A percentile compares a stretch with the other conserved stretches of the same genome.
Evolutionary conservation across 2,329 filamentous ascomycete species (phyloP).

Genomic region (Verticillium isaacii): DNA sequence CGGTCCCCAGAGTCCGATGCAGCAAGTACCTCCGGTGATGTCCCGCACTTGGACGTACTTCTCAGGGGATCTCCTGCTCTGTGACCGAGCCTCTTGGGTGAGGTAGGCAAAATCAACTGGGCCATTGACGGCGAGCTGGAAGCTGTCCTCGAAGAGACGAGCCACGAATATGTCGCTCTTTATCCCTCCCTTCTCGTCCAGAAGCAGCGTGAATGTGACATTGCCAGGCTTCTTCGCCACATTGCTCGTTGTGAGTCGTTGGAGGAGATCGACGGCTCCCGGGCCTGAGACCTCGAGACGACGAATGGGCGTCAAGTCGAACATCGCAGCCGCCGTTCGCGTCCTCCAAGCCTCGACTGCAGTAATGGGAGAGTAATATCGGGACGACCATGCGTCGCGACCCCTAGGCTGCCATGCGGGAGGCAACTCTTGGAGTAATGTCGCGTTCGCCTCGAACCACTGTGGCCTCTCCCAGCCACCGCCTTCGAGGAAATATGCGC

Average conservation of each 20-base stretch:
- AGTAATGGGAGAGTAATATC: slow-evolving; percentile 52
- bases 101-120: slow-evolving; percentile 51
- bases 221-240: slow-evolving; percentile 40
- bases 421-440: slow-evolving; percentile 46
- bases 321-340: slow-evolving; percentile 56
- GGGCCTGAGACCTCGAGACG: slow-evolving; percentile 54
- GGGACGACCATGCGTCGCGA: slow-evolving; percentile 54
- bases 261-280: slow-evolving; percentile 49
- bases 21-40: slow-evolving; percentile 55
- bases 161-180: slow-evolving; percentile 54
- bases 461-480: slow-evolving; percentile 60
- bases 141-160: slow-evolving; percentile 40
- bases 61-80: slow-evolving; percentile 32
- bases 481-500: slow-evolving; percentile 54
- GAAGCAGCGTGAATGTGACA: slow-evolving; percentile 52
- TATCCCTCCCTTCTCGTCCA: slow-evolving; percentile 49
- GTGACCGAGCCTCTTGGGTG: slow-evolving; percentile 43
- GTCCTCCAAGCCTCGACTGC: slow-evolving; percentile 63
- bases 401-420: slow-evolving; percentile 48
- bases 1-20: slow-evolving; percentile 60
- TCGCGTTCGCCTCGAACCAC: slow-evolving; percentile 55
- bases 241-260: slow-evolving; percentile 46
- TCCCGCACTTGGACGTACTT: slow-evolving; percentile 49
- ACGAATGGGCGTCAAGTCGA: slow-evolving; percentile 57
- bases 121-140: slow-evolving; percentile 54